phyloP scores from a whole-genome alignment of 208 protist genomes.

The Crithidia expoeki region DNA sequence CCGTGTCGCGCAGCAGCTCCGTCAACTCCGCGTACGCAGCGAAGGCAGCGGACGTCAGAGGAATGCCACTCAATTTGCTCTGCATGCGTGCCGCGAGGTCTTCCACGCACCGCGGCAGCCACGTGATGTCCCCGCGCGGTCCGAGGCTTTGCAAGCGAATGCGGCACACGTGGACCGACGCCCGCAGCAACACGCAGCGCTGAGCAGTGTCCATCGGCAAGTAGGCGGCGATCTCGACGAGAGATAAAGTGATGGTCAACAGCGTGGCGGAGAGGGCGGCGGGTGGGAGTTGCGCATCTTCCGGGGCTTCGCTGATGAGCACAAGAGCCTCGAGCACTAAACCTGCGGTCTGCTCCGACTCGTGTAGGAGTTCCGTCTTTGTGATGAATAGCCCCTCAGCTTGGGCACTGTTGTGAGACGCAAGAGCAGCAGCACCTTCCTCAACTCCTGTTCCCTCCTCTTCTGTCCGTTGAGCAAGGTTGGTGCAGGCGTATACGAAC shows the following conservation, averaged over 20 bases:
- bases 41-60: conserved; percentile 19
- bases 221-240: conserved; percentile 28
- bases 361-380: conserved; percentile 5
- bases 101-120: conserved; percentile 24
- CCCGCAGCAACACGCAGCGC: conserved; percentile 27
- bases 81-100: conserved; percentile 28
- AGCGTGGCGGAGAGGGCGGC: conserved; percentile 16
- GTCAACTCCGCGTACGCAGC: conserved; percentile 18
- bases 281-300: conserved; percentile 7
- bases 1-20: conserved; percentile 14
- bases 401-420: too few relatives aligned
- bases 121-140: neutral
- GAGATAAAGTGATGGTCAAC: conserved; percentile 23
- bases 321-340: conserved; percentile 20
- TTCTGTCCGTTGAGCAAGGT: neutral
- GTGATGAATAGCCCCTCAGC: neutral
- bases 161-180: conserved; percentile 24
- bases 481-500: conserved; percentile 9
- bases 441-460: neutral
- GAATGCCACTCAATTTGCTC: conserved; percentile 12
- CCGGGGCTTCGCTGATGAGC: conserved; percentile 1
- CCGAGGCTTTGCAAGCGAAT: conserved; percentile 8
- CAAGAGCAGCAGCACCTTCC: neutral
- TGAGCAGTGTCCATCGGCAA: conserved; percentile 20
- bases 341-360: conserved; percentile 15